Percentiles rank a stretch among this genome's conserved stretches.
These are phyloP conservation scores for Sutorius eximius DNA, from an alignment of 1,284 basidiomycete species.

Conservation along the genomic window DNA sequence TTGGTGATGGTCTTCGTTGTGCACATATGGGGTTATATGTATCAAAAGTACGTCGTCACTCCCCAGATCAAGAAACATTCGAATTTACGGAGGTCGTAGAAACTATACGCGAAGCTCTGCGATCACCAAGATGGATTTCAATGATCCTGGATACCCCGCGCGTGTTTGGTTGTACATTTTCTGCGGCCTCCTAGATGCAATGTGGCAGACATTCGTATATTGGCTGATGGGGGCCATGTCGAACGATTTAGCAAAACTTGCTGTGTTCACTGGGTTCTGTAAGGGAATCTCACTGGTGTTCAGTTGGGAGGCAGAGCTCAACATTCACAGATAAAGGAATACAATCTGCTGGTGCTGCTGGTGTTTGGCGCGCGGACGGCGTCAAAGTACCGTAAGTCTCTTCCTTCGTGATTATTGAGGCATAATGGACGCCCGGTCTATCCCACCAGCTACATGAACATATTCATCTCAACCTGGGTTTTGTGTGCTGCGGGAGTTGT, in stretches of 20 bases:
- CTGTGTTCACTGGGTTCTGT: slow-evolving; percentile 36
- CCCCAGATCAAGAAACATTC: not conserved
- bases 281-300: slow-evolving; percentile 1
- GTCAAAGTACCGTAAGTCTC: slow-evolving; percentile 22
- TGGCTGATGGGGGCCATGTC: slow-evolving; percentile 45
- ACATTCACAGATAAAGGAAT: slow-evolving; percentile 26
- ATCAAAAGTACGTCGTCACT: slow-evolving; percentile 44
- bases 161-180: slow-evolving; percentile 48
- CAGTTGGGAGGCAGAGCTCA: not conserved
- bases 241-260: slow-evolving; percentile 34
- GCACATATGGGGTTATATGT: slow-evolving; percentile 53
- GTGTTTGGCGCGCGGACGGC: slow-evolving; percentile 32
- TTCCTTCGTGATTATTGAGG: not conserved
- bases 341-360: slow-evolving; percentile 36
- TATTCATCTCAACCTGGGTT: slow-evolving; percentile 41
- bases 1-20: slow-evolving; percentile 49
- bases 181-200: slow-evolving; percentile 47
- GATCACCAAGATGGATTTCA: slow-evolving; percentile 46
- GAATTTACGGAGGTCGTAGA: slow-evolving; percentile 29
- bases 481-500: slow-evolving; percentile 36
- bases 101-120: slow-evolving; percentile 49
- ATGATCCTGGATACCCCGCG: slow-evolving; percentile 40
- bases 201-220: slow-evolving; percentile 63
- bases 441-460: slow-evolving; percentile 37
- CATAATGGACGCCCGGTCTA: not conserved